Conservation (phyloP, 2,329 filamentous ascomycete genomes). For the Calonectria multiphialidica region DNA sequence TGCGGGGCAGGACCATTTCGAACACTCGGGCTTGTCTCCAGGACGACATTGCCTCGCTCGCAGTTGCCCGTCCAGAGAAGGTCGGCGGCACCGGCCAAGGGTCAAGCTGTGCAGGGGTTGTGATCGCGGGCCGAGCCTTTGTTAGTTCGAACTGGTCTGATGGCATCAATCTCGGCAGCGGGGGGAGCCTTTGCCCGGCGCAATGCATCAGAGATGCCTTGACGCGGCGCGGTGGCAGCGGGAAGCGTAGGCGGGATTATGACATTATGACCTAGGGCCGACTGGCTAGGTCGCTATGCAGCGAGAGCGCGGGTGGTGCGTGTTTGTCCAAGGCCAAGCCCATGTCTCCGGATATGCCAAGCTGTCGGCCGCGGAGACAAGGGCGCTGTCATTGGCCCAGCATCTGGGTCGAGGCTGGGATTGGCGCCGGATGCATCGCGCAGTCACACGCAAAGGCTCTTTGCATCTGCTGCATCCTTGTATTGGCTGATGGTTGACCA, state of each 20-base stretch:
- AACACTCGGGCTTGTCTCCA: neutral
- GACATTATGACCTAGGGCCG: no score
- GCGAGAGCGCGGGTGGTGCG: no score
- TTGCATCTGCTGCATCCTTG: neutral
- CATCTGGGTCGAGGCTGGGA: neutral
- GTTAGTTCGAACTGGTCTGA: neutral
- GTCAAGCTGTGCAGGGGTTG: neutral
- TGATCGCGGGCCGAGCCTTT: neutral
- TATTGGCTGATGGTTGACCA: neutral
- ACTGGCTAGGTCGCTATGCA: no score
- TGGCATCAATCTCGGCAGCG: neutral
- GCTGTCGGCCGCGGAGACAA: no score
- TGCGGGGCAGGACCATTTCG: neutral
- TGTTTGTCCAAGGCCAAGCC: no score
- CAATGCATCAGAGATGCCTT: neutral
- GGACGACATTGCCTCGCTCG: neutral
- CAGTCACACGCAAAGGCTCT: neutral
- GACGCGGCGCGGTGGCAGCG: no score
- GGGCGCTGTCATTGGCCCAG: no score
- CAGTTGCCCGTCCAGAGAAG: neutral
- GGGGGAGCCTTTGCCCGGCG: neutral
- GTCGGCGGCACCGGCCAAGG: neutral
- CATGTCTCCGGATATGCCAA: no score
- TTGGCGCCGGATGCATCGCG: neutral
- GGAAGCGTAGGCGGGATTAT: no score